Base-by-base conservation (phyloP, 2,329 filamentous ascomycete species). In the Xylogone sp. region DNA sequence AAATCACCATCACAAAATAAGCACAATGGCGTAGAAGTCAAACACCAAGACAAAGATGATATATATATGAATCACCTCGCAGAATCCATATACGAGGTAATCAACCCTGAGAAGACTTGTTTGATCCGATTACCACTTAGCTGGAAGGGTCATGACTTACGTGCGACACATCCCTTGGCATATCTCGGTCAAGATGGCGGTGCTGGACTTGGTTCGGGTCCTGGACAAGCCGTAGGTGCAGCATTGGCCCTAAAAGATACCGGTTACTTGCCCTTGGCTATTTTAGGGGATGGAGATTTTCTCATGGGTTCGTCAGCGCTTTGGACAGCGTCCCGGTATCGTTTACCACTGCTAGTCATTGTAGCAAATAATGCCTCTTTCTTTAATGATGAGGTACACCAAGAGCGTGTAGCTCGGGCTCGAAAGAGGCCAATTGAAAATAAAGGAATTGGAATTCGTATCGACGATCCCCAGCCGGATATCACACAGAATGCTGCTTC, bases 361-460 rank as follows among this genome's bases (percentile, higher is more conserved):
- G 46, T 49, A 8, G 8, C 46, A 3, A 49, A 51, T 31, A 50
- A 50, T 34, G 48, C 48, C 18, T 12, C 6, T 20, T 50, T 50
- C 42, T 50, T 50, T 42, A 50, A 50, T 21, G 48, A 50, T 34
- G 48, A 50, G 42, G 42, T 50, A 3, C 48, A 50, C 31, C 48
- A 50, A 21, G 48, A 50, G 20, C 16, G 48, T 8, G 48, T 50
- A 34, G 48, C 48, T 9, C 5, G 16, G 20, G 29, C 42, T 7
- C 45, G 48, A 45, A 20, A 10, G 5, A 45, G 48, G 31, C 48
- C 48, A 6, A 42, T 22, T 16, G 48, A 50, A 20, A 50, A 50
- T 39, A 50, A 50, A 18, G 45, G 48, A 42, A 50, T 50, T 43
- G 46, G 46, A 18, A 49, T 49, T 31, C 43, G 46, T 21, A 9